These are phyloP conservation scores for Penicillium parvum DNA, from an alignment of 495 filamentous ascomycete genomes.

Conservation along the genomic window DNA sequence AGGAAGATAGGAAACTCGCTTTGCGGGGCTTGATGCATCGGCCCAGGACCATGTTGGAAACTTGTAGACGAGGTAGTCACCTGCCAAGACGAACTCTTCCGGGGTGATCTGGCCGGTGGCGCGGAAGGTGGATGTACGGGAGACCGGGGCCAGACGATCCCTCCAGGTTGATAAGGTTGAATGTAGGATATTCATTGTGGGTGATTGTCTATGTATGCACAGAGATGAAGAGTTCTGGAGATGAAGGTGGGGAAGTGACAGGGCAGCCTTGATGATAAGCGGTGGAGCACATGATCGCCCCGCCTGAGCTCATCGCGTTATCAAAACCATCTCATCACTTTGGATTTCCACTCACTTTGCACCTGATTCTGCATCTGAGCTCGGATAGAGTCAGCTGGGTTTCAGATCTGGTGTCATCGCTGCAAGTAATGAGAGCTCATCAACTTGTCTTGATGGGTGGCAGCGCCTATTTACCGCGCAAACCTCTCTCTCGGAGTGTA, in stretches of 20 bases:
- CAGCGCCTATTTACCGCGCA: too few relatives aligned
- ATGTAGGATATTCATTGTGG: constrained; percentile 60
- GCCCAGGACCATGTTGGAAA: constrained; percentile 99
- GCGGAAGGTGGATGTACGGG: constrained; percentile 89
- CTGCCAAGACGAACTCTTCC: constrained; percentile 92
- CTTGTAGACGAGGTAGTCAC: constrained; percentile 98
- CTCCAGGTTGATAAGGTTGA: constrained; percentile 80
- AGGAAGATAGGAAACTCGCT: constrained; percentile 78
- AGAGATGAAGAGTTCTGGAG: constrained; percentile 2
- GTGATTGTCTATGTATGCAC: constrained; percentile 4
- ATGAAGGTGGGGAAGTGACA: constrained; percentile 8
- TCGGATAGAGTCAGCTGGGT: too few relatives aligned
- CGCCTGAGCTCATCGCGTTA: constrained; percentile 20
- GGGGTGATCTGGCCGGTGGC: constrained; percentile 91
- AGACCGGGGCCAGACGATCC: constrained; percentile 83
- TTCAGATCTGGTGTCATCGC: too few relatives aligned
- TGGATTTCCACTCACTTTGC: background rate
- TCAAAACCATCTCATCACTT: background rate
- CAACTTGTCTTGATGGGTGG: too few relatives aligned
- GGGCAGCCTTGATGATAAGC: constrained; percentile 20
- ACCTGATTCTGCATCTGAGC: too few relatives aligned
- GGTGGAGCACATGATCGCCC: constrained; percentile 34
- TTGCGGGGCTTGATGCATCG: constrained; percentile 70
- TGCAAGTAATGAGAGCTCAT: too few relatives aligned
- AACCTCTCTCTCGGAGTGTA: too few relatives aligned